Evolutionary conservation across 2,329 filamentous ascomycete genomes (phyloP).

Genomic region (Fusarium veterinarium): DNA sequence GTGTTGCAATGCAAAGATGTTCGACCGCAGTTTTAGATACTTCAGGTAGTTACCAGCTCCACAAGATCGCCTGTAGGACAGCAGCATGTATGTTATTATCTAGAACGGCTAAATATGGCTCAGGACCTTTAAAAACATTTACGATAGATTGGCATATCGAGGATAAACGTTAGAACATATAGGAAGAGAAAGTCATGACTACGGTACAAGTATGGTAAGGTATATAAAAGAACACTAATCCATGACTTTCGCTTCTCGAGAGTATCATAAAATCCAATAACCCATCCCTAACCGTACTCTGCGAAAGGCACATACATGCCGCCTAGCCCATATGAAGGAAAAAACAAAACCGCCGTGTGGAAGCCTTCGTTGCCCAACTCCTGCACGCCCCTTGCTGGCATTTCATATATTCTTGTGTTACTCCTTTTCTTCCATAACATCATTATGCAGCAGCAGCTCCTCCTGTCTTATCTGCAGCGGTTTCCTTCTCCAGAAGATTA

Average conservation of each 20-base stretch:
- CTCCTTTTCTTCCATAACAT: background rate
- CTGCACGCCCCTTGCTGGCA: constrained; percentile 7
- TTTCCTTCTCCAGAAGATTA: constrained; percentile 64
- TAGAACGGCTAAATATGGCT: background rate
- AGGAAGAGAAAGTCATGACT: background rate
- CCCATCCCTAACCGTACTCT: constrained; percentile 7
- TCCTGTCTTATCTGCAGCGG: constrained; percentile 40
- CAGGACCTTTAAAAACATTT: background rate
- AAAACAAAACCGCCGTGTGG: background rate
- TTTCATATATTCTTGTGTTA: constrained; percentile 3
- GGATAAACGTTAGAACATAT: background rate
- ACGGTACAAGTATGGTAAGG: background rate
- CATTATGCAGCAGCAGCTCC: constrained; percentile 15
- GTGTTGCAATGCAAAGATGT: background rate
- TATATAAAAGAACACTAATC: background rate
- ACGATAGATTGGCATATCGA: background rate
- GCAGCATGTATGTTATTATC: background rate
- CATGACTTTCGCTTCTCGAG: background rate
- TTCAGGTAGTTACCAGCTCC: background rate
- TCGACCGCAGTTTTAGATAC: background rate
- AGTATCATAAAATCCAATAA: constrained; percentile 27
- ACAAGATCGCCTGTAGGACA: background rate
- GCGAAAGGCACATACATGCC: background rate
- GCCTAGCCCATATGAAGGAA: background rate
- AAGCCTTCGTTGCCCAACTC: constrained; percentile 11